These are phyloP conservation scores for Pezicula carpinea DNA, from an alignment of 2,329 filamentous ascomycete genomes.

Conservation along the genomic window DNA sequence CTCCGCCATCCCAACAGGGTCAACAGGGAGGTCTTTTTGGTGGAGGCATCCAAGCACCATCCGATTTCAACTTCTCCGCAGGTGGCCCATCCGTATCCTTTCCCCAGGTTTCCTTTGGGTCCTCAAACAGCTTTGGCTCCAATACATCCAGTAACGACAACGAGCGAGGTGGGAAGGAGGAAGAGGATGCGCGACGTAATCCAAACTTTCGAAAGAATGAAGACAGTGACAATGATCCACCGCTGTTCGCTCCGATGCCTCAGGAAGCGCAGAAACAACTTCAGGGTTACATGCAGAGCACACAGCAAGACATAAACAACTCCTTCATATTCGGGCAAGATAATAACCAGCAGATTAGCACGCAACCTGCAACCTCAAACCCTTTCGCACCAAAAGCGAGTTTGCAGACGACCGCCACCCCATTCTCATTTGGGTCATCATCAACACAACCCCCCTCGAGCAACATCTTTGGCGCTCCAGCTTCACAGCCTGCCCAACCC, in stretches of 20 bases:
- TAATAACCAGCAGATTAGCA: neutral
- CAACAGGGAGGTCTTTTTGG: conserved; percentile 6
- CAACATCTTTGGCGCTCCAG: neutral
- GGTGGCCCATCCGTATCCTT: conserved; percentile 7
- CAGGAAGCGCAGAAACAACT: neutral
- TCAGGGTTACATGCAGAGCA: too few relatives aligned
- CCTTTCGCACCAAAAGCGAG: neutral
- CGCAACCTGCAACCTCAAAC: neutral
- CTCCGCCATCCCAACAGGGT: conserved; percentile 3
- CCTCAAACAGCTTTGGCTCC: neutral
- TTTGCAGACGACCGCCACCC: neutral
- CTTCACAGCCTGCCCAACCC: neutral
- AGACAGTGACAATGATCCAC: neutral
- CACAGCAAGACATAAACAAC: neutral
- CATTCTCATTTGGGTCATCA: conserved; percentile 2
- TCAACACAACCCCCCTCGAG: neutral
- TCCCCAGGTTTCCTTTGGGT: neutral
- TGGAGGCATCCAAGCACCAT: conserved; percentile 4
- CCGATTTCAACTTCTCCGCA: conserved; percentile 11
- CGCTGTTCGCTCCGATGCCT: conserved; percentile 3
- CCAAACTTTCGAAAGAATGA: conserved; percentile 4
- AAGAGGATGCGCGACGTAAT: conserved; percentile 5
- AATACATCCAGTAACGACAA: neutral
- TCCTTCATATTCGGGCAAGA: conserved; percentile 5
- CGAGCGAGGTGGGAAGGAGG: neutral